phyloP scores from a whole-genome alignment of 2,329 filamentous ascomycete genomes.

The Exophiala viscosa region DNA sequence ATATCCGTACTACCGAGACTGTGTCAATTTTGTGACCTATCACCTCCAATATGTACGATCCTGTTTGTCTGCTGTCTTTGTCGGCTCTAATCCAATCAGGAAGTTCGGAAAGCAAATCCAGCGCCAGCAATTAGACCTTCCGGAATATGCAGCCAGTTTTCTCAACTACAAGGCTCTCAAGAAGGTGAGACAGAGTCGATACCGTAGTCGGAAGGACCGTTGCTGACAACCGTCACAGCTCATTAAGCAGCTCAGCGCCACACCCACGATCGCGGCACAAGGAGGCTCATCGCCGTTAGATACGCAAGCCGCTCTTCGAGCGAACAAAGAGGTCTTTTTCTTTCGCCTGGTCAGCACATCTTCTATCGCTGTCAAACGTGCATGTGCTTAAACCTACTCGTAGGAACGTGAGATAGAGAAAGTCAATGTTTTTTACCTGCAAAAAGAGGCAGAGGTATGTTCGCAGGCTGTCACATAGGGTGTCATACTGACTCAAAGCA shows the following conservation, averaged over 20 bases:
- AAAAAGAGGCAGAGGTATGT: slow-evolving; percentile 93
- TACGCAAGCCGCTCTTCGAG: slow-evolving; percentile 64
- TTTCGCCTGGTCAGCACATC: slow-evolving; percentile 71
- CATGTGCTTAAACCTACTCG: slow-evolving; percentile 6
- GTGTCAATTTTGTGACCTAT: slow-evolving; percentile 1
- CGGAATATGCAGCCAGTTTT: slow-evolving; percentile 98
- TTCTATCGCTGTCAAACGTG: background rate
- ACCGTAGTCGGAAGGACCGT: slow-evolving; percentile 11
- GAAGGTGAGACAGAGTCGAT: slow-evolving; percentile 62
- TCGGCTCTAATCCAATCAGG: slow-evolving; percentile 52
- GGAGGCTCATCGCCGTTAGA: slow-evolving; percentile 48
- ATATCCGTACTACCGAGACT: slow-evolving; percentile 3
- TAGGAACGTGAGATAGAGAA: slow-evolving; percentile 97
- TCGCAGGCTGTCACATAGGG: background rate
- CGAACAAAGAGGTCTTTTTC: slow-evolving; percentile 98
- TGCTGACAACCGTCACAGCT: slow-evolving; percentile 57
- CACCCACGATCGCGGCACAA: slow-evolving; percentile 75
- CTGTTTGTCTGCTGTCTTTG: slow-evolving; percentile 4
- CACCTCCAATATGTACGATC: slow-evolving; percentile 26
- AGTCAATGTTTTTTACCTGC: slow-evolving; percentile 94
- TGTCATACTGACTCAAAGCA: slow-evolving; percentile 42
- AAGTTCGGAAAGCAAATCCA: slow-evolving; percentile 99
- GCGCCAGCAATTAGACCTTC: slow-evolving; percentile 97
- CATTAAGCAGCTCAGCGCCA: slow-evolving; percentile 96
- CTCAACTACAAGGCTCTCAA: slow-evolving; percentile 99